Evolutionary conservation across 2,329 filamentous ascomycete genomes (phyloP).

Genomic region (Alternaria gaisen): DNA sequence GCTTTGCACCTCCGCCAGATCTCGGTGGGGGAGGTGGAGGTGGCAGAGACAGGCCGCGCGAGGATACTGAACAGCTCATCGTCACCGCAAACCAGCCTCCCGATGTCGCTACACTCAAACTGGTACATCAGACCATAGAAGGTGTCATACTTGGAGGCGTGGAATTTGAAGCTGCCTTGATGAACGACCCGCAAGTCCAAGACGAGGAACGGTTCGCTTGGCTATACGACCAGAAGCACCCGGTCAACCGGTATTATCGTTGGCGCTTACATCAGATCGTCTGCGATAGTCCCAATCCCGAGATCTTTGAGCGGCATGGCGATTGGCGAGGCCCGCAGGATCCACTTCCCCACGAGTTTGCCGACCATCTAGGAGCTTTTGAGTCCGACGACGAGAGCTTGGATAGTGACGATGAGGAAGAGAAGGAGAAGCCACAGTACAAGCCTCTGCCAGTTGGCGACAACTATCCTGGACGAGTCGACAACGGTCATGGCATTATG

Average conservation of each 20-base stretch:
- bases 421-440: slow-evolving; percentile 35
- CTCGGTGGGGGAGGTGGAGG: slow-evolving; percentile 31
- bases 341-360: slow-evolving; percentile 81
- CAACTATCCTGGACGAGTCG: slow-evolving; percentile 38
- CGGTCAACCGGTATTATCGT: slow-evolving; percentile 87
- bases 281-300: slow-evolving; percentile 58
- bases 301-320: slow-evolving; percentile 39
- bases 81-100: slow-evolving; percentile 71
- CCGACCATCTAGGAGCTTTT: slow-evolving; percentile 78
- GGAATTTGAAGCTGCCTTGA: slow-evolving; percentile 90
- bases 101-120: slow-evolving; percentile 78
- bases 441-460: slow-evolving; percentile 39
- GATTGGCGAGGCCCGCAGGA: slow-evolving; percentile 80
- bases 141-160: slow-evolving; percentile 79
- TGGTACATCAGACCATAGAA: slow-evolving; percentile 91
- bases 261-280: slow-evolving; percentile 90
- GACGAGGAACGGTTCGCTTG: slow-evolving; percentile 91
- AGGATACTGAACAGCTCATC: slow-evolving; percentile 36
- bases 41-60: slow-evolving; percentile 29
- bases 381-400: slow-evolving; percentile 60
- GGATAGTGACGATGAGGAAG: slow-evolving; percentile 76
- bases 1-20: slow-evolving; percentile 40
- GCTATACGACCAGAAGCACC: slow-evolving; percentile 81
- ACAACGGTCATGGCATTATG: slow-evolving; percentile 43
- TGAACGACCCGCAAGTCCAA: slow-evolving; percentile 85